These are phyloP conservation scores for Globisporangium yorkense DNA, from an alignment of 352 stramenopile genomes.

Conservation along the genomic window DNA sequence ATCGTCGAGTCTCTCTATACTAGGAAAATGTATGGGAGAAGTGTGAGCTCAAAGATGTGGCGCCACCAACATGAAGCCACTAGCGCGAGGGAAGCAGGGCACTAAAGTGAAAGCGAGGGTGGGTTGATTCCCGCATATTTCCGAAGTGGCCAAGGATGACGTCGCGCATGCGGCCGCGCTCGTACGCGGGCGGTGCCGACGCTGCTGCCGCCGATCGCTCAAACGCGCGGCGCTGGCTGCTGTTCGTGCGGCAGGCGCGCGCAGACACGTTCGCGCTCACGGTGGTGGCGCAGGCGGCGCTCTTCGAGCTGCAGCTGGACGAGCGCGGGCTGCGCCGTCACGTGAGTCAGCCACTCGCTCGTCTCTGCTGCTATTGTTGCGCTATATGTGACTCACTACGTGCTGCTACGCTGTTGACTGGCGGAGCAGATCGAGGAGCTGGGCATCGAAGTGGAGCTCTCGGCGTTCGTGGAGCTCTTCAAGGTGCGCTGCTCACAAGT, in stretches of 20 bases:
- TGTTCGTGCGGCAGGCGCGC: constrained; percentile 29
- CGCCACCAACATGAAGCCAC: background rate
- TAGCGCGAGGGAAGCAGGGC: no score
- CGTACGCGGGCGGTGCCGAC: constrained; percentile 25
- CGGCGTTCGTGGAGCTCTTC: constrained; percentile 31
- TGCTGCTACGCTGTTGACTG: background rate
- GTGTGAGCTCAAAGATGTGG: background rate
- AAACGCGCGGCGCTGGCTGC: constrained; percentile 34
- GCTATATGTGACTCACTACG: background rate
- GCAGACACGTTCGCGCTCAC: constrained; percentile 26
- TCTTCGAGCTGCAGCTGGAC: constrained; percentile 33
- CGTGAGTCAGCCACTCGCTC: background rate
- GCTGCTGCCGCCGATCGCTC: background rate
- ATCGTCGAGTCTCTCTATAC: background rate
- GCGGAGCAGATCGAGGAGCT: constrained; percentile 45
- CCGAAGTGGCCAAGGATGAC: background rate
- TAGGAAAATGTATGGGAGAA: background rate
- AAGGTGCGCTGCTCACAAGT: constrained; percentile 14
- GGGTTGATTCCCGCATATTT: background rate
- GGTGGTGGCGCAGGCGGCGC: constrained; percentile 16
- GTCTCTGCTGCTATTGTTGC: background rate
- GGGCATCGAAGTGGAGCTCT: constrained; percentile 36
- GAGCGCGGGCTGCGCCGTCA: constrained; percentile 2
- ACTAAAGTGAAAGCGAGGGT: background rate
- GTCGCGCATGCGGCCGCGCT: constrained; percentile 13